Base-by-base conservation (phyloP, 129 eudicot genomes). In the Mikania micrantha region DNA sequence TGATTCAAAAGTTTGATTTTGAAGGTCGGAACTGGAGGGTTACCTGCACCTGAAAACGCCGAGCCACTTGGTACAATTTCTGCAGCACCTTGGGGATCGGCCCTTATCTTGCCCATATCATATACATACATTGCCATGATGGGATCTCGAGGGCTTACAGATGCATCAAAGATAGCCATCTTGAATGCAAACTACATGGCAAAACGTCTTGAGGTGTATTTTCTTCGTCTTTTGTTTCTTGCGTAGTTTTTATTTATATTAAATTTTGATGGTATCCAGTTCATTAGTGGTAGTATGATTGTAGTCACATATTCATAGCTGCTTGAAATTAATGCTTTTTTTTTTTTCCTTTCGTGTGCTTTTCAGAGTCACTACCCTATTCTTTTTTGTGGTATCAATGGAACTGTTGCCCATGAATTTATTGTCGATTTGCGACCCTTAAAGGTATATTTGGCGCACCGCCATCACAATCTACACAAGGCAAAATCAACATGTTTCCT, bases 1-100 rank as follows among this genome's bases (percentile, higher is more conserved):
- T 71, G 5, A 9, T 64, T 27, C 31, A 4, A 20, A 35, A 19
- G 6, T 17, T 2, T 58, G 53, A 20, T 64, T 60, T 56, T 61
- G 21, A 66, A 92, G 98, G 80, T 92, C 25, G 50, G 91, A 2
- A 92, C 98, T 6, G 96, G 98, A 75, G 98, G 98, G 16, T 73
- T 92, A 81, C 98, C 98, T 1, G 84, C 87, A 24, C 92, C 98
- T 0, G 92, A 88, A 10, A 52, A 62, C 73, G 16, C 52, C 28
- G 71, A 86, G 60, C 98, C 98, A 19, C 96, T 93, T 44, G 98
- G 98, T 76, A 79, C 95, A 28, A 93, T 93, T 38, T 82, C 98
- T 19, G 98, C 98, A 17, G 98, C 98, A 64, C 98, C 98, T 24
- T 93, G 98, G 98, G 98, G 98, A 20, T 93, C 98, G 24, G 96